A percentile compares a stretch with the other conserved stretches of the same genome.
These are phyloP conservation scores for Bidens hawaiensis DNA, from an alignment of 140 eudicot genomes.

Conservation along the genomic window DNA sequence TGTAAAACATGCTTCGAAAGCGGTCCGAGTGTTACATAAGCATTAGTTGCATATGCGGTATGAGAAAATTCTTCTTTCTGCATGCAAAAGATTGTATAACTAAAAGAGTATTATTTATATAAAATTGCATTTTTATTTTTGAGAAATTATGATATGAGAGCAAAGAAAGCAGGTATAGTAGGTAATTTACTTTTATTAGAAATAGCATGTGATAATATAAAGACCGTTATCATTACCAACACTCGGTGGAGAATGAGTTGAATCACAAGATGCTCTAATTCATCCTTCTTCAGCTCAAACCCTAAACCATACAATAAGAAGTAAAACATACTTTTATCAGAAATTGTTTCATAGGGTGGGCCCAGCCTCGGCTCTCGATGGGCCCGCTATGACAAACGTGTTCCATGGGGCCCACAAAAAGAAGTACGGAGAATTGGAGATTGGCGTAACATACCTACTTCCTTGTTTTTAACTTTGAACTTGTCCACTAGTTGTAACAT, in stretches of 20 bases:
- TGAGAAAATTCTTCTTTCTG: conserved; percentile 98
- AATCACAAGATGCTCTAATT: conserved; percentile 78
- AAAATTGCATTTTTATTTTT: not conserved
- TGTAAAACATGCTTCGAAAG: conserved; percentile 79
- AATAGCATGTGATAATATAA: not conserved
- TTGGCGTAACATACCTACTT: conserved; percentile 41
- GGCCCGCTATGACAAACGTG: conserved; percentile 3
- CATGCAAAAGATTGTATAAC: conserved; percentile 10
- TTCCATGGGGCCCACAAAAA: not conserved
- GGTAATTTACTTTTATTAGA: too few relatives aligned
- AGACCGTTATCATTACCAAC: conserved; percentile 44
- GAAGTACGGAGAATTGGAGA: too few relatives aligned
- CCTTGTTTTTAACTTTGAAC: conserved; percentile 69
- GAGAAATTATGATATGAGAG: not conserved
- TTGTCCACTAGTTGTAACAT: conserved; percentile 95
- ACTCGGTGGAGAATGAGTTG: conserved; percentile 76
- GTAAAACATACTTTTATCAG: conserved; percentile 8
- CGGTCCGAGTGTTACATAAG: conserved; percentile 85
- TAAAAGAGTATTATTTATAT: conserved; percentile 5
- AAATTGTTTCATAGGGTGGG: conserved; percentile 3
- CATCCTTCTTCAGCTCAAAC: conserved; percentile 77
- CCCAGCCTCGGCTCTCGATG: not conserved
- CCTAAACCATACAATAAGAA: conserved; percentile 35
- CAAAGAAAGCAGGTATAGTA: not conserved
- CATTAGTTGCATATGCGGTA: conserved; percentile 92